Percentiles rank a stretch among this genome's conserved stretches.
Evolutionary conservation across 345 rosid species (phyloP).

Genomic region (Stellera chamaejasme): DNA sequence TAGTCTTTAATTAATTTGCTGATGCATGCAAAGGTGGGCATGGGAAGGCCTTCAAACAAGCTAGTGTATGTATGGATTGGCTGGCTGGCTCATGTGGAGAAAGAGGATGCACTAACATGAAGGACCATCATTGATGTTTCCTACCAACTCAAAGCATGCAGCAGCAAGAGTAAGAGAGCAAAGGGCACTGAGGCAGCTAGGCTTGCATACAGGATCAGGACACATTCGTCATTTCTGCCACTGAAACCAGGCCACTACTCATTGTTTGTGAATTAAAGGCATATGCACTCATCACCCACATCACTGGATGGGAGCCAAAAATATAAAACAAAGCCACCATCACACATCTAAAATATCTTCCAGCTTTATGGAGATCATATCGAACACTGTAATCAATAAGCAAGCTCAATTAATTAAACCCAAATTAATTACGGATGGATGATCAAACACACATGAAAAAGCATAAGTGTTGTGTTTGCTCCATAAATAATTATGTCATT

Average conservation of each 20-base stretch:
- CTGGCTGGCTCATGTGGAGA: too few relatives aligned
- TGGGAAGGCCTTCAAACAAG: constrained; percentile 2
- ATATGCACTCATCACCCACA: constrained; percentile 24
- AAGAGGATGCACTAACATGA: constrained; percentile 8
- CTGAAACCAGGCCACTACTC: constrained; percentile 8
- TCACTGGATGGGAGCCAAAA: constrained; percentile 22
- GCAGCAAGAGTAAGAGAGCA: constrained; percentile 11
- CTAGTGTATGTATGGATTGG: too few relatives aligned
- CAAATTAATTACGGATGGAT: too few relatives aligned
- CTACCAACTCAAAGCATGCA: constrained; percentile 36
- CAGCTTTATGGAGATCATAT: constrained; percentile 1
- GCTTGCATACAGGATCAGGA: constrained; percentile 20
- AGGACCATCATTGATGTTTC: constrained; percentile 31
- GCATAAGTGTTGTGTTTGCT: too few relatives aligned
- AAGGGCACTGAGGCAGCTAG: constrained; percentile 9
- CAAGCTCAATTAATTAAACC: neutral
- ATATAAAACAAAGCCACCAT: constrained; percentile 12
- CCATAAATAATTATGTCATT: too few relatives aligned
- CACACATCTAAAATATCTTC: constrained; percentile 6
- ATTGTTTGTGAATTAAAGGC: constrained; percentile 12
- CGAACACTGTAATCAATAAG: neutral
- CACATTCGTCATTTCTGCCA: constrained; percentile 13
- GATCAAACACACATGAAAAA: too few relatives aligned
- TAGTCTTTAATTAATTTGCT: neutral
- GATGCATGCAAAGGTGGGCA: constrained; percentile 1